Base-by-base conservation (phyloP, 352 stramenopile species). In the Phytophthora capsici region DNA sequence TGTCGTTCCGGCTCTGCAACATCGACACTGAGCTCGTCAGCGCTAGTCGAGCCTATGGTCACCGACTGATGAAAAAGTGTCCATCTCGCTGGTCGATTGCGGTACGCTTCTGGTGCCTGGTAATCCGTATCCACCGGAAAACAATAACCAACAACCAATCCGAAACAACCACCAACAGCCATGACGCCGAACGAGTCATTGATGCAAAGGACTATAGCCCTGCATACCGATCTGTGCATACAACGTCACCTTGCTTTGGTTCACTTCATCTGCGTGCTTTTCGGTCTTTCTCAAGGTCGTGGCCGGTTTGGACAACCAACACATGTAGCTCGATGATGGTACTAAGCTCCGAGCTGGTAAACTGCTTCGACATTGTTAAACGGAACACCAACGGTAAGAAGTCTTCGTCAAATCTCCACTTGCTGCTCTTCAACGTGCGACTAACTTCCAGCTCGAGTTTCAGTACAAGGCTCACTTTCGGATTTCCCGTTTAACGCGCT, bases 61-160 rank as follows among this genome's bases (percentile, higher is more conserved):
- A 34, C 28, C 17, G 41, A 62, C 54, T 62, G 54, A 17, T 30
- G 44, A 55, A 68, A 28, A 57, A 32, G 19, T 40, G 30, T 53
- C 48, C 28, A 26, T 25, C 23, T 40, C 17, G 8, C n/a, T 16
- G 17, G 8, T 2, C 36, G 55, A 66, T 70, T 66, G 48, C 43
- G 63, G 63, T 70, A 70, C 63, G 63, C 63, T 70, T 61, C 55
- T 22, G 40, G 55, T 56, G 55, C 62, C 63, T 66, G 55, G 55
- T 66, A 70, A 70, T 65, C 61, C 22, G 20, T 38, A 70, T 65
- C 61, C 28, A 36, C 47, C 22, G 34, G 38, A 47, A 23, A 5
- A n/a, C n/a, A 16, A 13, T 37, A n/a, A n/a, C n/a, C n/a, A n/a
- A n/a, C n/a, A n/a, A n/a, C n/a, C n/a, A n/a, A n/a, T n/a, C n/a